phyloP scores from a whole-genome alignment of 768 basidiomycete species.

The Lactifluus echinatus region DNA sequence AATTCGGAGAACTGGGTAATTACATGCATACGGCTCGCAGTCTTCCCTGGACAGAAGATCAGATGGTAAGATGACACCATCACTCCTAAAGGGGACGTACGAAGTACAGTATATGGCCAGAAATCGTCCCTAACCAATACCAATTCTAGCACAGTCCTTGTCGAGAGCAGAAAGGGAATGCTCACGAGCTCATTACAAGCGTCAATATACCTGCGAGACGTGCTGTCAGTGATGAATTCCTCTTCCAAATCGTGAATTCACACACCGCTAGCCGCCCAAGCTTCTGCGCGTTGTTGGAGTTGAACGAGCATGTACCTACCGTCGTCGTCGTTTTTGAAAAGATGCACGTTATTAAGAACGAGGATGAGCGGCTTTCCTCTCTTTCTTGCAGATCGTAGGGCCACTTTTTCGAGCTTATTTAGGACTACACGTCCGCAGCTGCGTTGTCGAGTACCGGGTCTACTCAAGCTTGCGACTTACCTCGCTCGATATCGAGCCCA shows the following conservation, averaged over 20 bases:
- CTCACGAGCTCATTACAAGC: constrained; percentile 69
- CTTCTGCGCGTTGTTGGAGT: constrained; percentile 77
- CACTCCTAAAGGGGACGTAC: constrained; percentile 29
- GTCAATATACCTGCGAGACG: constrained; percentile 55
- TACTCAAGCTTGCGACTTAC: constrained; percentile 27
- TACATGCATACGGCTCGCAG: constrained; percentile 67
- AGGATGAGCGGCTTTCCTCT: constrained; percentile 66
- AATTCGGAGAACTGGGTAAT: constrained; percentile 16
- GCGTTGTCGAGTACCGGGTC: not conserved
- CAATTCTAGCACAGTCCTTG: not conserved
- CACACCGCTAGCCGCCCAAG: constrained; percentile 75
- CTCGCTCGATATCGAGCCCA: constrained; percentile 73
- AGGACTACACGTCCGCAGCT: constrained; percentile 36
- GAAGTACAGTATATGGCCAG: constrained; percentile 66
- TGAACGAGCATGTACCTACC: constrained; percentile 76
- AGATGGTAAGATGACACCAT: not conserved
- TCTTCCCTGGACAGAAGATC: constrained; percentile 41
- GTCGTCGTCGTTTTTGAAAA: constrained; percentile 67
- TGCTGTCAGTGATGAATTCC: constrained; percentile 8
- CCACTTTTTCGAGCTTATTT: constrained; percentile 83
- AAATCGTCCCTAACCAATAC: constrained; percentile 61
- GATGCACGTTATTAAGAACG: constrained; percentile 72
- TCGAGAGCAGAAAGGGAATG: not conserved
- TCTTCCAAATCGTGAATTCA: constrained; percentile 2
- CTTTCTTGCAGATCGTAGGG: constrained; percentile 48